Conservation (phyloP, 768 basidiomycete species). For the Collybia sordida region DNA sequence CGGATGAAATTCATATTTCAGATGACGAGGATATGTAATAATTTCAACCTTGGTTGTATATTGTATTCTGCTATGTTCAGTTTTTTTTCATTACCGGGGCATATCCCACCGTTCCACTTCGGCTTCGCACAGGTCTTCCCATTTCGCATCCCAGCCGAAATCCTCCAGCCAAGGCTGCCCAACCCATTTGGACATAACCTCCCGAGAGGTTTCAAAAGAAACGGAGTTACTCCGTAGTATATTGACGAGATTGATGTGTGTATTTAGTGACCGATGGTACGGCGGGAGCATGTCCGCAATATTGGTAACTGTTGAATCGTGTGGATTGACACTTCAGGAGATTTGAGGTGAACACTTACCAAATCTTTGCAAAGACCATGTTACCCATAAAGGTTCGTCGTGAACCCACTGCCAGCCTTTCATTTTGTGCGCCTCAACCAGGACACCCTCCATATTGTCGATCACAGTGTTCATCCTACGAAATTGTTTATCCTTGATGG, state of each 20-base stretch:
- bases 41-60: conserved; percentile 7
- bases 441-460: conserved; percentile 62
- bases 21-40: conserved; percentile 65
- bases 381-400: conserved; percentile 75
- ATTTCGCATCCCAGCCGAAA: conserved; percentile 64
- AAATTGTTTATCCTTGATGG: conserved; percentile 65
- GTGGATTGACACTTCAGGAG: no score
- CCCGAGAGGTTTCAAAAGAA: conserved; percentile 69
- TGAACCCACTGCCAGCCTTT: conserved; percentile 75
- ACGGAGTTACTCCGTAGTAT: conserved; percentile 62
- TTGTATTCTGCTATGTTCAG: conserved; percentile 11
- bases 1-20: conserved; percentile 86
- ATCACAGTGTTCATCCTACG: conserved; percentile 60
- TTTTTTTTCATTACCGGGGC: conserved; percentile 16
- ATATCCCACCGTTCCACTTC: conserved; percentile 73
- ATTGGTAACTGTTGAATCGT: conserved; percentile 42
- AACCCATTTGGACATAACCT: conserved; percentile 63
- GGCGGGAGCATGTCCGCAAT: conserved; percentile 56
- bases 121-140: conserved; percentile 78
- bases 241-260: conserved; percentile 56
- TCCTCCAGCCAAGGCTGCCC: conserved; percentile 69
- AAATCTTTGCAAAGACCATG: conserved; percentile 81
- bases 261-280: conserved; percentile 65
- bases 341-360: conserved; percentile 38
- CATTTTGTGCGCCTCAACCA: conserved; percentile 66